Percentiles rank a stretch among this genome's conserved stretches.
Evolutionary conservation across 148 eudicot genomes (phyloP).

Genomic region (Nepenthes gracilis): DNA sequence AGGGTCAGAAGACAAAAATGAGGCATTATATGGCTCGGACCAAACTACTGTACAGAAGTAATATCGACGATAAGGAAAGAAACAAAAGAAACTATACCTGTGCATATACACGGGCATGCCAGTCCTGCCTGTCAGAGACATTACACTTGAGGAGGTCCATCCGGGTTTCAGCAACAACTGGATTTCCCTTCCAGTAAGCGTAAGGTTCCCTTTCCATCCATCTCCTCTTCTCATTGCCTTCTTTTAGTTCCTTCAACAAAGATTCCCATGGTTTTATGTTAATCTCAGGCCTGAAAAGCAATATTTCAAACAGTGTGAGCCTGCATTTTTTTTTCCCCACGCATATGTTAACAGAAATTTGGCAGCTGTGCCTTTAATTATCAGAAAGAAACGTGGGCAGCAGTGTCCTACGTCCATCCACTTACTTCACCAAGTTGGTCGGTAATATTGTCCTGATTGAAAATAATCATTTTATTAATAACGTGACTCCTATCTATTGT

Average conservation of each 20-base stretch:
- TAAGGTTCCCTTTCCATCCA: conserved; percentile 64
- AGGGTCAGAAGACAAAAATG: too few species aligned
- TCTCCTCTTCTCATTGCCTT: conserved; percentile 43
- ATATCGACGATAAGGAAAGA: neutral
- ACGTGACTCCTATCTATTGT: too few species aligned
- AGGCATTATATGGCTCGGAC: too few species aligned
- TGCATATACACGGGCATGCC: conserved; percentile 55
- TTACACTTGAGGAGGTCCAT: conserved; percentile 72
- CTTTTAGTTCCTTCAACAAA: conserved; percentile 42
- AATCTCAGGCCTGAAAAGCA: conserved; percentile 50
- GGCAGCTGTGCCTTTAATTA: too few species aligned
- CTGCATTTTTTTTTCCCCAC: neutral
- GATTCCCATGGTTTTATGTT: conserved; percentile 66
- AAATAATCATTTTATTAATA: too few species aligned
- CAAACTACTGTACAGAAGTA: neutral
- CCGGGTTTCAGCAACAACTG: conserved; percentile 46
- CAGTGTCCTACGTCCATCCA: too few species aligned
- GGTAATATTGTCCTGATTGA: too few species aligned
- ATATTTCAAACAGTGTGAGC: neutral
- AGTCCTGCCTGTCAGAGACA: conserved; percentile 54
- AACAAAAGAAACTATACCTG: conserved; percentile 34
- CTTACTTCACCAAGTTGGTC: neutral
- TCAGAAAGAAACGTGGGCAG: too few species aligned
- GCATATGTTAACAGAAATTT: neutral
- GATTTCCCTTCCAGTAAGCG: conserved; percentile 90